These are phyloP conservation scores for Ustilago xerochloae DNA, from an alignment of 1,284 basidiomycete species.

Conservation along the genomic window DNA sequence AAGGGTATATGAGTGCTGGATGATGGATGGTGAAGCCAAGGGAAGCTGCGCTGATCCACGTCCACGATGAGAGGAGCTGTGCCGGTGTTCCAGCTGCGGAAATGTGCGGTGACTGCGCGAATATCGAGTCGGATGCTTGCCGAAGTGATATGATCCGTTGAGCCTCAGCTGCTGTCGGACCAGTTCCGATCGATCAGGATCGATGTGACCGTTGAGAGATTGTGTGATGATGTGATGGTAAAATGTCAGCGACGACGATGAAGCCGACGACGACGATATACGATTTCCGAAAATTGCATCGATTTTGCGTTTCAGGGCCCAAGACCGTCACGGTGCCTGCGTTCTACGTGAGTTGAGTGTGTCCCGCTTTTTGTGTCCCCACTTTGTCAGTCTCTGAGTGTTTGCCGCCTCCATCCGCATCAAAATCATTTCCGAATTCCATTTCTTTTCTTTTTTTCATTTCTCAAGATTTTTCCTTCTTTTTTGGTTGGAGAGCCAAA, in stretches of 20 bases:
- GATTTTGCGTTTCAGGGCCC: not conserved
- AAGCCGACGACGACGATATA: not conserved
- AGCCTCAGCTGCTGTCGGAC: not conserved
- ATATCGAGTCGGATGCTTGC: not conserved
- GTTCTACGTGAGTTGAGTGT: too few species aligned
- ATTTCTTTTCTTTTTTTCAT: slow-evolving; percentile 10
- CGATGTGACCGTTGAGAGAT: not conserved
- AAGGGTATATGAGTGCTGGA: not conserved
- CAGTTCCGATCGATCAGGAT: not conserved
- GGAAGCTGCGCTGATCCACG: not conserved
- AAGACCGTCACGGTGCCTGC: not conserved
- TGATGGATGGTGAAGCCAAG: not conserved
- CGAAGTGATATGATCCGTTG: not conserved
- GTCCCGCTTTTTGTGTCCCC: not conserved
- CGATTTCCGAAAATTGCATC: slow-evolving; percentile 14
- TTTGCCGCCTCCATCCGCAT: too few species aligned
- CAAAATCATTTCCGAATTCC: slow-evolving; percentile 39
- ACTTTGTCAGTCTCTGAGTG: not conserved
- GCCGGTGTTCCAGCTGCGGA: too few species aligned
- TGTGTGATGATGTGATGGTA: not conserved
- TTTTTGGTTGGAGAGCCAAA: not conserved
- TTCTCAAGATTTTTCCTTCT: not conserved
- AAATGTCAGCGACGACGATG: not conserved
- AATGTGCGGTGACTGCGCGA: too few species aligned
- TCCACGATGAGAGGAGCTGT: not conserved